Base-by-base conservation (phyloP, 1,139 yeast genomes). In the Blastobotrys malaysiensis region DNA sequence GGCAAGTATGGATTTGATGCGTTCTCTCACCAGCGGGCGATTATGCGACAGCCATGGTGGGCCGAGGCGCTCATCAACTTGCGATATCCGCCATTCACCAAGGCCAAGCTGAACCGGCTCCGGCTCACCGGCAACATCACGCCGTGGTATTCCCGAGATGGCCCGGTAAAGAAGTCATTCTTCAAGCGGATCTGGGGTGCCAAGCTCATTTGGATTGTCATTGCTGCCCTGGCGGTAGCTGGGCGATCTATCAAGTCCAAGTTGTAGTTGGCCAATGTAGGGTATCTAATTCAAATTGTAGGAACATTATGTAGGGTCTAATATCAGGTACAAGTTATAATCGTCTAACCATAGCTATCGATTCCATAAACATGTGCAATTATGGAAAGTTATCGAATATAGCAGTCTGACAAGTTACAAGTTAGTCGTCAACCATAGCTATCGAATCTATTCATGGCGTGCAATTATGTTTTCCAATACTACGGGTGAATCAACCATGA, bases 21-120 rank as follows among this genome's bases (percentile, higher is more conserved):
- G 14, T 91, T 91, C 65, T 79, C 91, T 3, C 96, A 89, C 68
- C 81, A 80, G 63, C 80, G 96, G 65, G 81, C 91, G 0, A 75
- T 84, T 2, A 69, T 89, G 63, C 79, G 77, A 54, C 90, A 86
- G 68, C 86, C 87, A 14, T 77, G 77, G 57, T 83, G 84, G 84
- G 77, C 77, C 49, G 97, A 90, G 63, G 59, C 71, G 18, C 62
- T 84, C 39, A 65, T 85, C 52, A 73, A 76, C 45, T 71, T 79
- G 31, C 80, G 96, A 66, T 88, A 88, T 64, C 87, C 91, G 4
- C 96, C 96, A 14, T 79, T 75, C 63, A 71, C 69, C 6, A 59
- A 61, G 2, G 62, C 68, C 50, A 79, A 82, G 57, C 66, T 59
- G 61, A 71, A 59, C 47, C 27, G 49, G 21, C 31, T 59, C 21